These are phyloP conservation scores for Plectranthus barbatus DNA, from an alignment of 257 asterid species.

Conservation along the genomic window DNA sequence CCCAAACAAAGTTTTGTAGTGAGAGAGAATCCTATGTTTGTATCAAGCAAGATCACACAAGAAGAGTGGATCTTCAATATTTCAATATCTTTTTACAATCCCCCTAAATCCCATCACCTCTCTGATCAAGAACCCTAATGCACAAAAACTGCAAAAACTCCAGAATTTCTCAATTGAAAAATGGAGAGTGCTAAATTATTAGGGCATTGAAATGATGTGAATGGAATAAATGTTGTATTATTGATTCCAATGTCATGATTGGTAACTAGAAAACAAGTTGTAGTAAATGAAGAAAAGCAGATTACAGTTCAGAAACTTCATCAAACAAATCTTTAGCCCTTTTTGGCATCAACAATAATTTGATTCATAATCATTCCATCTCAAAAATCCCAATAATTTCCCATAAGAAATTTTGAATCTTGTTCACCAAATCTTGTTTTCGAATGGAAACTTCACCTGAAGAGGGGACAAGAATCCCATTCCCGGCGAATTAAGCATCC, in stretches of 20 bases:
- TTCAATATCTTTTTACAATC: no score
- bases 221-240: no score
- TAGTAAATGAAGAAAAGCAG: neutral
- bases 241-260: no score
- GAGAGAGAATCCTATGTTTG: no score
- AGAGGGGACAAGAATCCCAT: constrained; percentile 79
- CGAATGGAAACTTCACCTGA: constrained; percentile 35
- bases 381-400: neutral
- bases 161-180: neutral
- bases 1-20: no score
- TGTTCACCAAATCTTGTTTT: neutral
- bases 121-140: neutral
- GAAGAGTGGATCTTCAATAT: no score
- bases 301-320: neutral
- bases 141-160: neutral
- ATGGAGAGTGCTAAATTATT: constrained; percentile 1
- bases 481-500: constrained; percentile 78
- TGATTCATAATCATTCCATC: neutral
- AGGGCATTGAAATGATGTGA: no score
- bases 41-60: no score
- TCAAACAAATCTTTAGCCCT: neutral
- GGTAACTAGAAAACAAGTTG: no score
- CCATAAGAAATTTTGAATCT: no score
- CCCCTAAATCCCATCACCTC: neutral
- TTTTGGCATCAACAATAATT: neutral